Evolutionary conservation across 1,284 basidiomycete species (phyloP).

Genomic region (Ceratobasidium sp.): DNA sequence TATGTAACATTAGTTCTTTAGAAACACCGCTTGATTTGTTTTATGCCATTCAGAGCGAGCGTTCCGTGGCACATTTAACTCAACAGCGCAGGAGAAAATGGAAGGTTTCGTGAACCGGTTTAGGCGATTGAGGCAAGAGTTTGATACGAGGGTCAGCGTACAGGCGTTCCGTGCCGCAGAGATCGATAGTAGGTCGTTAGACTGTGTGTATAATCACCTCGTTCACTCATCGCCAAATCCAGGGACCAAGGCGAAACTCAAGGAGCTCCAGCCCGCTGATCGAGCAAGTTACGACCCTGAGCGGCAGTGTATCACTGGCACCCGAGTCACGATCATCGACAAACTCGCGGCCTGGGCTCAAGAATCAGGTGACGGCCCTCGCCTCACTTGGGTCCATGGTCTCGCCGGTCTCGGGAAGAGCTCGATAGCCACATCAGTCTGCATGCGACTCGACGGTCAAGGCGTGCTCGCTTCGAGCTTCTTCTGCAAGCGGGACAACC

Average conservation of each 20-base stretch:
- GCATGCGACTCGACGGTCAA: neutral
- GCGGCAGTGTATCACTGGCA: neutral
- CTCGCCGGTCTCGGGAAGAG: conserved; percentile 34
- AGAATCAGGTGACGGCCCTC: neutral
- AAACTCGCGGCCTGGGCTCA: neutral
- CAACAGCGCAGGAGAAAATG: neutral
- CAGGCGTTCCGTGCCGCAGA: neutral
- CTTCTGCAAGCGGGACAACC: conserved; percentile 34
- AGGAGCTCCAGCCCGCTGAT: neutral
- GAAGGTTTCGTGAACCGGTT: neutral
- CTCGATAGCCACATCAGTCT: neutral
- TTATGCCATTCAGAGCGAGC: neutral
- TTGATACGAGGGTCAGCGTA: neutral
- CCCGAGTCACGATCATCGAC: neutral
- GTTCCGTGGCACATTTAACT: no score
- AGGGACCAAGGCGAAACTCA: neutral
- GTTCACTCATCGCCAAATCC: no score
- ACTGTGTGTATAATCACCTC: no score
- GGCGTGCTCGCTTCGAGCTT: neutral
- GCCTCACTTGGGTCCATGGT: conserved; percentile 21
- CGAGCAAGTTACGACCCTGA: neutral
- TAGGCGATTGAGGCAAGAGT: neutral
- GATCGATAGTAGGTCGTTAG: neutral
- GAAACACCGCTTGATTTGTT: neutral
- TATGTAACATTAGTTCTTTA: neutral